Percentiles rank a stretch among this genome's conserved stretches.
Conservation (phyloP, 2,329 filamentous ascomycete species). For the Calonectria leucothoes region DNA sequence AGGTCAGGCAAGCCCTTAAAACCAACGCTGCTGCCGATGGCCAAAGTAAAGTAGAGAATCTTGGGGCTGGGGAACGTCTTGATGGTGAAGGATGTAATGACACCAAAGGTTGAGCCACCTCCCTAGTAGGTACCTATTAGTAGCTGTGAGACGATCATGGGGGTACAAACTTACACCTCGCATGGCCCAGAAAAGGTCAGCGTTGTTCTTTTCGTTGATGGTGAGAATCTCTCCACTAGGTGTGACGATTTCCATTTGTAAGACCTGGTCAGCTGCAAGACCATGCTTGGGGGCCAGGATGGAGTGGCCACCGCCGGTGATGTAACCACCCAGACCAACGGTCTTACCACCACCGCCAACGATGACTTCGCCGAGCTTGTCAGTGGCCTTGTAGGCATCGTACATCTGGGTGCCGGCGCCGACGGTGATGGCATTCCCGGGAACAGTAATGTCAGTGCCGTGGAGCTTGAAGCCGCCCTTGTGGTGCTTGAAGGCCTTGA, state of each 20-base stretch:
- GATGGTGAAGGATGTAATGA: constrained; percentile 68
- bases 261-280: constrained; percentile 70
- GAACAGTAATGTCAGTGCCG: constrained; percentile 55
- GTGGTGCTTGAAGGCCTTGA: constrained; percentile 53
- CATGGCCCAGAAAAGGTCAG: constrained; percentile 74
- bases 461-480: constrained; percentile 54
- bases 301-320: constrained; percentile 71
- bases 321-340: constrained; percentile 71
- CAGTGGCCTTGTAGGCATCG: constrained; percentile 59
- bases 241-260: constrained; percentile 69
- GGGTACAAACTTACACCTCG: constrained; percentile 57
- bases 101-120: constrained; percentile 70
- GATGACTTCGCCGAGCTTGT: constrained; percentile 58
- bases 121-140: constrained; percentile 52
- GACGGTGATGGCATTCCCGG: constrained; percentile 61
- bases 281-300: constrained; percentile 65
- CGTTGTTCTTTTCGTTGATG: constrained; percentile 63
- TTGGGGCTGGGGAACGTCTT: constrained; percentile 60
- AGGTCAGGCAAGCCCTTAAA: constrained; percentile 57
- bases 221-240: constrained; percentile 61
- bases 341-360: constrained; percentile 66
- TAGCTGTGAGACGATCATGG: rapidly evolving
- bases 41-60: constrained; percentile 39
- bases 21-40: constrained; percentile 40
- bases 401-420: constrained; percentile 65